A percentile compares a stretch with the other conserved stretches of the same genome.
Conservation (phyloP, 1,284 basidiomycete species). For the Rhodofomes roseus region DNA sequence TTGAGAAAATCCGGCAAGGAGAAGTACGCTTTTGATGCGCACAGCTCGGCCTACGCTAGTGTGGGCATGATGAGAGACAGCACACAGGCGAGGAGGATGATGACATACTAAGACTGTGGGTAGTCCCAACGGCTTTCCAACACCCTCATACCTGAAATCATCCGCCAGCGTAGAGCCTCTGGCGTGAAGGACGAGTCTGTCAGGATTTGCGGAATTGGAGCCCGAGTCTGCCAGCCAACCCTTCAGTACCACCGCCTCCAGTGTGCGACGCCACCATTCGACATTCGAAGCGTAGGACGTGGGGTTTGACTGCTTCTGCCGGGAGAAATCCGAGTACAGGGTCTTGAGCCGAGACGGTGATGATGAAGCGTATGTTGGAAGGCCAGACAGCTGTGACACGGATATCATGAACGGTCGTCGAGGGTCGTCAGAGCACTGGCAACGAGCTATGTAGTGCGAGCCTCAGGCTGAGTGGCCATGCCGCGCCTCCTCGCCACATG, state of each 20-base stretch:
- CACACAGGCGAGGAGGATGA: not conserved
- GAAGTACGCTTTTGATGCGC: constrained; percentile 41
- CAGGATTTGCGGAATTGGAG: constrained; percentile 28
- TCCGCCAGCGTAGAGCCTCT: constrained; percentile 54
- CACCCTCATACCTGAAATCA: constrained; percentile 58
- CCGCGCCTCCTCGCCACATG: not conserved
- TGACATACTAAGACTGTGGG: constrained; percentile 77
- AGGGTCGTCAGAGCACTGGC: not conserved
- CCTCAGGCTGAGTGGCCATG: not conserved
- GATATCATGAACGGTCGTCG: constrained; percentile 17
- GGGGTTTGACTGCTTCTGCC: constrained; percentile 82
- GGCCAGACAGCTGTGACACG: constrained; percentile 24
- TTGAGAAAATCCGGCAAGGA: constrained; percentile 56
- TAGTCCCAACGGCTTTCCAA: constrained; percentile 80
- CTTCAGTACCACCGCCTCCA: constrained; percentile 58
- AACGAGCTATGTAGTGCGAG: not conserved
- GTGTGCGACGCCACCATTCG: constrained; percentile 81
- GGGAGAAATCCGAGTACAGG: constrained; percentile 85
- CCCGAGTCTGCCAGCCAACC: constrained; percentile 49
- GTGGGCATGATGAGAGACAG: constrained; percentile 6
- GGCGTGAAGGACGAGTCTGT: constrained; percentile 65
- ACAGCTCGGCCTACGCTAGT: constrained; percentile 57
- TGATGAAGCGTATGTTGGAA: constrained; percentile 48
- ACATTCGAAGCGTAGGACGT: constrained; percentile 78
- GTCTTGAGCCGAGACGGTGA: constrained; percentile 70